Base-by-base conservation (phyloP, 805 yeast genomes). In the Metschnikowia reukaufii region DNA sequence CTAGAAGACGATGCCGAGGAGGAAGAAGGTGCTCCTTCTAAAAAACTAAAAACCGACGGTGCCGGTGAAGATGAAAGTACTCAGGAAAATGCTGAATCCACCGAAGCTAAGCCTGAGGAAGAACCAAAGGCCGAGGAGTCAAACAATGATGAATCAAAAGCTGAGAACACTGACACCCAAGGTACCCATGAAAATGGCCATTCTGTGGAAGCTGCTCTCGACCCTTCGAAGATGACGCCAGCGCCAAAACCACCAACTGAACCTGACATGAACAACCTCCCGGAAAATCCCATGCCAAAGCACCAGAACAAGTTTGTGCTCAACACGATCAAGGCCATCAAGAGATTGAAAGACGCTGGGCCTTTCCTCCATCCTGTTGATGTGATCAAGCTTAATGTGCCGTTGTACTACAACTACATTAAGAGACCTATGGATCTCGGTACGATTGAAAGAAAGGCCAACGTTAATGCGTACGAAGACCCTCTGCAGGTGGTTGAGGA, bases 281-380 rank as follows among this genome's bases (percentile, higher is more conserved):
- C 92, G 2, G 72, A 57, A 10, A 61, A 73, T 52, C 92, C 96
- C 15, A 69, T 87, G 56, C 92, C 94, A 20, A 74, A 77, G 42
- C 97, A 94, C 66, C 98, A 94, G 67, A 77, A 79, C 57, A 86
- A 85, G 60, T 91, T 84, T 61, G 88, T 92, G 1, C 56, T 80
- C 16, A 86, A 88, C 52, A 80, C 91, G 1, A 76, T 94, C 42
- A 88, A 91, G 59, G 91, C 96, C 10, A 84, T 94, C 51, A 89
- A 87, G 65, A 74, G 98, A 51, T 77, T 92, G 60, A 88, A 90
- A 66, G 99, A 94, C 68, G 96, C 98, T 1, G 81, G 76, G 13
- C 98, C 98, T 1, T 94, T 94, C 62, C 62, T 88, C 37, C 80
- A 74, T 42, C 99, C 99, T 0, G 99, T 94, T 17, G 98, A 94